phyloP scores from a whole-genome alignment of 768 basidiomycete species.

The Austroboletus eburneus region DNA sequence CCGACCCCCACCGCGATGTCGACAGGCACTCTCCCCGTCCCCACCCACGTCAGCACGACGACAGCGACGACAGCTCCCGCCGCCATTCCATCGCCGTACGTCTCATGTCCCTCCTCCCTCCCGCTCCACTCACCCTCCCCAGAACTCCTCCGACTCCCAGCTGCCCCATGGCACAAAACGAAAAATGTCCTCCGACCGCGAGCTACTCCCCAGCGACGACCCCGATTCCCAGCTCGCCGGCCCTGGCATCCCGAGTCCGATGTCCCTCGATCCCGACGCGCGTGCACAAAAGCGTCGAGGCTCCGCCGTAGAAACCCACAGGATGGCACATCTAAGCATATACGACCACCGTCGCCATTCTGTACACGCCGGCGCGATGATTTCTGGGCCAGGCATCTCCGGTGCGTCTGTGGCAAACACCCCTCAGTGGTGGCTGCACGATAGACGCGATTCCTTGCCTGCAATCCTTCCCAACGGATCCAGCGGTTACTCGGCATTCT shows the following conservation, averaged over 20 bases:
- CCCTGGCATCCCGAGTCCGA: constrained; percentile 59
- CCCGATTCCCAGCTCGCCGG: constrained; percentile 64
- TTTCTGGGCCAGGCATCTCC: constrained; percentile 26
- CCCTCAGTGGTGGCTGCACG: constrained; percentile 56
- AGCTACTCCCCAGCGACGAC: constrained; percentile 52
- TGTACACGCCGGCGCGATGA: constrained; percentile 54
- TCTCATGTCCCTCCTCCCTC: constrained; percentile 7
- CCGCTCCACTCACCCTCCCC: constrained; percentile 1
- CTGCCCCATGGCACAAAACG: constrained; percentile 67
- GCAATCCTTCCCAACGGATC: constrained; percentile 65
- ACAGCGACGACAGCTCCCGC: constrained; percentile 65
- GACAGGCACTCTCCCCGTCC: constrained; percentile 27
- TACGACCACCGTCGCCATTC: constrained; percentile 74
- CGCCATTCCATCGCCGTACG: constrained; percentile 69
- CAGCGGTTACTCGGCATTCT: constrained; percentile 51
- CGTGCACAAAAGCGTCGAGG: constrained; percentile 81
- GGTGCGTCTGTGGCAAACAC: constrained; percentile 16
- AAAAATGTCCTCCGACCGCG: constrained; percentile 74
- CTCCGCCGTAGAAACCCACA: constrained; percentile 74
- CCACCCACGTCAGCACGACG: constrained; percentile 38
- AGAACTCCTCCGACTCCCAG: constrained; percentile 38
- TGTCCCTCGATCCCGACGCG: constrained; percentile 54
- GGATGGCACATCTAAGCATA: constrained; percentile 70
- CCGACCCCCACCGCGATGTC: too few species aligned
- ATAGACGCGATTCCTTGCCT: constrained; percentile 71